phyloP scores from a whole-genome alignment of 306 rosid species.

The Malus sylvestris region DNA sequence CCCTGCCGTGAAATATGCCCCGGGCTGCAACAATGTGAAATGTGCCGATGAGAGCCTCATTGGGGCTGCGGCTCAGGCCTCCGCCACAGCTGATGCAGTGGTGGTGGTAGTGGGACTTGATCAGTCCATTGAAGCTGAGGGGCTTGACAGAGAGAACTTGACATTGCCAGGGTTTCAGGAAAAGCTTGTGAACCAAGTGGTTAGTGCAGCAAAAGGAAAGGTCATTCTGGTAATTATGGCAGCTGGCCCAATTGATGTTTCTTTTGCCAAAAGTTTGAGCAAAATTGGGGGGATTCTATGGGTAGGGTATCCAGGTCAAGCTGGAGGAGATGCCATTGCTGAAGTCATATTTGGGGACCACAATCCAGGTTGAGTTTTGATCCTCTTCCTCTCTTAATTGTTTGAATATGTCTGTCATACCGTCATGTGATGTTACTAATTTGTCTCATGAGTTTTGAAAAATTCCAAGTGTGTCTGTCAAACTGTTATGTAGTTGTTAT shows the following conservation, averaged over 20 bases:
- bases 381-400: too few species aligned
- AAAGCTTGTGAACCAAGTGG: conserved; percentile 55
- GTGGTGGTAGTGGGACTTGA: conserved; percentile 64
- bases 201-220: conserved; percentile 42
- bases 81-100: conserved; percentile 40
- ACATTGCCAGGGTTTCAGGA: conserved; percentile 75
- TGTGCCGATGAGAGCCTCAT: conserved; percentile 50
- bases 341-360: conserved; percentile 69
- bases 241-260: conserved; percentile 65
- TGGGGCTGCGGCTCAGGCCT: conserved; percentile 39
- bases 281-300: conserved; percentile 53
- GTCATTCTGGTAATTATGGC: conserved; percentile 66
- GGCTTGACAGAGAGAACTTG: conserved; percentile 56
- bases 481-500: too few species aligned
- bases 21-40: conserved; percentile 44
- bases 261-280: conserved; percentile 40
- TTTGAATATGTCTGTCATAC: neutral
- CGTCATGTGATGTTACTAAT: too few species aligned
- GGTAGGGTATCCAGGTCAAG: conserved; percentile 81
- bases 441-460: too few species aligned
- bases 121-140: conserved; percentile 70
- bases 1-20: conserved; percentile 32
- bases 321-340: conserved; percentile 66
- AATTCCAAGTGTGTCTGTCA: too few species aligned
- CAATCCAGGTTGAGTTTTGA: conserved; percentile 40